Evolutionary conservation across 1,284 basidiomycete genomes (phyloP), one percentile per base, ranked within the genome.

Genomic region (Pterulicium gracile): DNA sequence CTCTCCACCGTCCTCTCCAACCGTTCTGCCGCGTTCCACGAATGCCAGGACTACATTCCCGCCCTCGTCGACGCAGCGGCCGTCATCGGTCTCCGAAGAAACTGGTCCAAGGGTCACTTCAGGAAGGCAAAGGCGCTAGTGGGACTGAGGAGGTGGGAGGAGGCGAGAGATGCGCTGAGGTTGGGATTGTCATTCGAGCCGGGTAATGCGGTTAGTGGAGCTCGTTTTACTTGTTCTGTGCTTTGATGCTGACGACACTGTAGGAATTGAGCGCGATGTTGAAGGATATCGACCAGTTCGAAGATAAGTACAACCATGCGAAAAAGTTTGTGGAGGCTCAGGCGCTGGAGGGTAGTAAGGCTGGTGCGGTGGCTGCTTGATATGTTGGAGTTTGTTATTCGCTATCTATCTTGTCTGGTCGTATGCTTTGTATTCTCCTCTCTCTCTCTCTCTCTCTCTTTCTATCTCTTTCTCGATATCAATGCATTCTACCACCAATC

Each of bases 31-130:
- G 86, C 93, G 1, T 87, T 84, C 63, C 77, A 79, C 44, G 86
- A 88, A 50, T 69, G 77, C 1, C 79, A 79, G 4, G 88, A 94
- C 64, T 81, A 75, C 61, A 72, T 92, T 47, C 79, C 81, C 42
- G 90, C 94, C 1, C 67, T 97, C 4, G 84, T 85, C 18, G 95
- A 98, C 59, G 93, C 94, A 1, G 92, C 98, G 51, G 81, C 83
- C 1, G 92, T 97, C 54, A 84, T 95, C 40, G 66, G 79, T 52
- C 67, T 97, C 47, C 88, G 90, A 61, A 73, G 83, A 49, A 81
- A 81, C 21, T 98, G 95, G 95, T 80, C 84, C 55, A 98, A 98
- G 62, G 95, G 93, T 0, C 91, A 98, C 61, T 96, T 95, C 71
- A 73, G 95, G 52, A 95, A 84, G 55, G 90, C 87, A 2, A 88